Conservation (phyloP, 441 rosid genomes). For the Daphne laureola region DNA sequence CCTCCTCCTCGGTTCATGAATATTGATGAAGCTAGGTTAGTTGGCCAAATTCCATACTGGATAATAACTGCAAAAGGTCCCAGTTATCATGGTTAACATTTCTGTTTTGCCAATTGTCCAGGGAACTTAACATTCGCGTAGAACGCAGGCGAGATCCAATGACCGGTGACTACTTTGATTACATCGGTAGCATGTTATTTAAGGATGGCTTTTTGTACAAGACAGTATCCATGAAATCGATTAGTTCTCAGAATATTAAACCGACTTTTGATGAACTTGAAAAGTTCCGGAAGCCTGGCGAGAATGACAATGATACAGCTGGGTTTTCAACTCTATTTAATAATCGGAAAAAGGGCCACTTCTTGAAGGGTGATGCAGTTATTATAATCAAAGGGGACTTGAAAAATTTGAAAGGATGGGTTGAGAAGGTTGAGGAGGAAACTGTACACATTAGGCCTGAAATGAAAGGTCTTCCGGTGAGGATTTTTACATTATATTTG, state of each 20-base stretch:
- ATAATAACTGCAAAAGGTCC: conserved; percentile 5
- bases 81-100: conserved; percentile 3
- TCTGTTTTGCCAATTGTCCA: conserved; percentile 20
- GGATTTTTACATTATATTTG: conserved; percentile 20
- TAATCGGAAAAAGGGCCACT: conserved; percentile 94
- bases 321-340: conserved; percentile 85
- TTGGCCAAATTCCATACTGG: conserved; percentile 3
- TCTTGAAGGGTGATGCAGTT: conserved; percentile 97
- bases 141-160: conserved; percentile 84
- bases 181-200: conserved; percentile 69
- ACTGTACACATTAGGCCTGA: conserved; percentile 84
- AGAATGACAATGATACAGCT: conserved; percentile 62
- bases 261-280: conserved; percentile 98
- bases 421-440: conserved; percentile 97
- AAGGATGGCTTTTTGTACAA: conserved; percentile 92
- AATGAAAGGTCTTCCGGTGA: conserved; percentile 94
- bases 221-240: conserved; percentile 81
- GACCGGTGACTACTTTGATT: conserved; percentile 94
- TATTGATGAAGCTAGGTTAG: conserved; percentile 89
- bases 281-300: conserved; percentile 73
- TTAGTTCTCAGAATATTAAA: conserved; percentile 61
- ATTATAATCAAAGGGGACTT: conserved; percentile 92
- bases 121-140: conserved; percentile 91
- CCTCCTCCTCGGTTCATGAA: conserved; percentile 98
- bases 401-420: conserved; percentile 93